Evolutionary conservation across 2,329 filamentous ascomycete genomes (phyloP), one percentile per base, ranked within the genome.

Genomic region (Cryphonectria carpinicola): DNA sequence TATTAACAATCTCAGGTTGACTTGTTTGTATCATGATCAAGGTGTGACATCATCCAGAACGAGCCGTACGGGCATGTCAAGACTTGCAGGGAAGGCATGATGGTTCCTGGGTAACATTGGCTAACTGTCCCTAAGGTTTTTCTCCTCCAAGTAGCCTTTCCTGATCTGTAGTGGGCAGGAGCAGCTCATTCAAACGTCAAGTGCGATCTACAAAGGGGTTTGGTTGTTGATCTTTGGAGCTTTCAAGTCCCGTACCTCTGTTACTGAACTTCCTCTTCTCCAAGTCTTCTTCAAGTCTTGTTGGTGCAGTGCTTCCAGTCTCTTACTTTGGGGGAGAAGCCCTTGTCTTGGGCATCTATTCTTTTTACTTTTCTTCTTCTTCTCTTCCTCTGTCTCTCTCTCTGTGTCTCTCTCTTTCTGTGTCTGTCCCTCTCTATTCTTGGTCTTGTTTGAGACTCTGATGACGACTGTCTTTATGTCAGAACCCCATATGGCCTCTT

Each of bases 221-320:
- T 46, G 37, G 11, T 19, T 46, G 54, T 60, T 67, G 54, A 61
- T 56, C n/a, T 43, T 25, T 11, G 41, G 37, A 39, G 39, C 37
- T 32, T n/a, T 43, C 46, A 11, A 39, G 5, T 22, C 10, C 32
- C 28, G 65, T 5, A 7, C 22, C 17, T 25, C 25, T 6, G 32
- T 28, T n/a, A 17, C 56, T 58, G 41, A 2, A 35, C 49, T 56
- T 37, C 58, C 19, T n/a, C 2, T 28, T 28, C 28, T 28, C 2
- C 28, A 28, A 28, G 28, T 61, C 41, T 35, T 65, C 22, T 32
- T 61, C 73, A 71, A 74, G 69, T 69, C 43, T 63, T 32, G 17
- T n/a, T 67, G 41, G 61, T 52, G 65, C 46, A 66, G 49, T 28
- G 58, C 41, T 35, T 61, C 52, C 71, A 69, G 64, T 46, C 68